phyloP scores from a whole-genome alignment of 352 stramenopile genomes.

The Pythium aquatile region DNA sequence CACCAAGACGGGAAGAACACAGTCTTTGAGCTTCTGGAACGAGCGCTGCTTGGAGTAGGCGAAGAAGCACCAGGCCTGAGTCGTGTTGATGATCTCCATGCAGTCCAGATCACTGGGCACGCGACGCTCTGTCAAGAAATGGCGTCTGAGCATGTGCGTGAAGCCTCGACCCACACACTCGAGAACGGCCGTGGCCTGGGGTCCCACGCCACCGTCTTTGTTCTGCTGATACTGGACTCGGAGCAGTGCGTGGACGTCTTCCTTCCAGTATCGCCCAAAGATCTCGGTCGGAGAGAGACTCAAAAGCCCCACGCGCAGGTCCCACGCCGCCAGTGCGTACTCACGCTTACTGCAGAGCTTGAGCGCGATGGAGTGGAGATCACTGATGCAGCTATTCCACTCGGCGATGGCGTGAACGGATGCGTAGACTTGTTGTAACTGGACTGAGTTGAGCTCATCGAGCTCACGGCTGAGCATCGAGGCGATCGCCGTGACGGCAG shows the following conservation, averaged over 20 bases:
- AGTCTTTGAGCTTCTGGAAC: constrained; percentile 32
- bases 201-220: constrained; percentile 39
- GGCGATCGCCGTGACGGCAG: constrained; percentile 38
- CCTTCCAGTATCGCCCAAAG: constrained; percentile 71
- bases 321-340: constrained; percentile 41
- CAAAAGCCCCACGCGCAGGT: constrained; percentile 48
- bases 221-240: constrained; percentile 67
- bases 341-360: constrained; percentile 52
- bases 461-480: constrained; percentile 48
- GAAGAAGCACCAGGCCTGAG: constrained; percentile 79
- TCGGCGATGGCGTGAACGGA: constrained; percentile 37
- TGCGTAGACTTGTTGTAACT: constrained; percentile 26
- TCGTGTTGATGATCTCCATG: constrained; percentile 84
- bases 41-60: constrained; percentile 44
- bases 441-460: constrained; percentile 19
- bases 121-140: constrained; percentile 40
- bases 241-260: constrained; percentile 54
- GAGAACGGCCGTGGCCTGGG: constrained; percentile 25
- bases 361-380: constrained; percentile 51
- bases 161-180: constrained; percentile 33
- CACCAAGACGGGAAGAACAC: constrained; percentile 45
- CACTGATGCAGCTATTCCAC: constrained; percentile 60
- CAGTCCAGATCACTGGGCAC: constrained; percentile 53
- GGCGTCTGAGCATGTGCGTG: constrained; percentile 42
- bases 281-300: constrained; percentile 55